phyloP scores from a whole-genome alignment of 2,329 filamentous ascomycete genomes.

The Coniochaeta sp. region DNA sequence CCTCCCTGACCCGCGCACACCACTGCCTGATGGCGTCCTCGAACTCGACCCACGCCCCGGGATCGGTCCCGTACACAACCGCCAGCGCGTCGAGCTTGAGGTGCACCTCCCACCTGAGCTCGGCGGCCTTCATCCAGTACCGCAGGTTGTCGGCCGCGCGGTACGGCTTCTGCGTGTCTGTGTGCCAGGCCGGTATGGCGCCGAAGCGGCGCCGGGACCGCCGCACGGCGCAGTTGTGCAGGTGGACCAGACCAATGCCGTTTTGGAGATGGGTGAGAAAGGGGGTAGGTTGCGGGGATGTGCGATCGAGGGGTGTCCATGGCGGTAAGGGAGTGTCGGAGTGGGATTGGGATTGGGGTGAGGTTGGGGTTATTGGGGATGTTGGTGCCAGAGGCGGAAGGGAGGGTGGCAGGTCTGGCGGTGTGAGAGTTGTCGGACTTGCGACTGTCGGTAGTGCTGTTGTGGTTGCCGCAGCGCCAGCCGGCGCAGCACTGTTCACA shows the following conservation, averaged over 20 bases:
- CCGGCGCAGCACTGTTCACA: constrained; percentile 4
- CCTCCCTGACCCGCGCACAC: constrained; percentile 75
- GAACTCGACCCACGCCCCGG: constrained; percentile 70
- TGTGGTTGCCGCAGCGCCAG: background rate
- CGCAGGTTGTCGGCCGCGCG: constrained; percentile 87
- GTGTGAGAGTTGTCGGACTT: background rate
- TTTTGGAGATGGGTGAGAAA: constrained; percentile 71
- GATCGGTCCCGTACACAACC: constrained; percentile 68
- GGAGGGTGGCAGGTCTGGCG: constrained; percentile 5
- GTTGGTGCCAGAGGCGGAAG: constrained; percentile 32
- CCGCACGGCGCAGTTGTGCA: constrained; percentile 84
- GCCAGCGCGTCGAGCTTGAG: constrained; percentile 80
- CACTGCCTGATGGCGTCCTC: constrained; percentile 77
- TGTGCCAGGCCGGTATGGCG: constrained; percentile 80
- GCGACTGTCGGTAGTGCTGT: constrained; percentile 5
- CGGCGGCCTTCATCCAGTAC: constrained; percentile 94
- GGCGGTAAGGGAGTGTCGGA: constrained; percentile 54
- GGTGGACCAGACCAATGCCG: constrained; percentile 71
- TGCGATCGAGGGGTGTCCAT: constrained; percentile 54
- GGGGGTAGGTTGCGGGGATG: constrained; percentile 45
- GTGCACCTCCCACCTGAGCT: constrained; percentile 85
- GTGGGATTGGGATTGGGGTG: constrained; percentile 33
- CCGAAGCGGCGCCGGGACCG: constrained; percentile 84
- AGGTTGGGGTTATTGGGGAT: constrained; percentile 5
- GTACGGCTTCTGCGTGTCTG: constrained; percentile 92